phyloP scores from a whole-genome alignment of 169 alveolate species.

The Cryptosporidium ryanae region DNA sequence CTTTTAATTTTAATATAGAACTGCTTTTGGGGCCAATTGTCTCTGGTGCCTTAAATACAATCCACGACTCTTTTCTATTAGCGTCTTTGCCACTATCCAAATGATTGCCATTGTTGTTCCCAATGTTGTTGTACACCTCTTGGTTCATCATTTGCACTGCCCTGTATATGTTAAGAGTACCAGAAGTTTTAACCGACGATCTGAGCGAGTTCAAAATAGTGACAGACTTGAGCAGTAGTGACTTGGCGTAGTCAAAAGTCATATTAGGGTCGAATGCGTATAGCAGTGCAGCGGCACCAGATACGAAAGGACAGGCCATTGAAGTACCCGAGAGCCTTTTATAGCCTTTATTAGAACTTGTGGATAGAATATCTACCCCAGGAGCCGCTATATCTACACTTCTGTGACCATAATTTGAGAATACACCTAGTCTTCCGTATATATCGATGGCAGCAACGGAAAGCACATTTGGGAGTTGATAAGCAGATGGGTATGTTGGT shows the following conservation, averaged over 20 bases:
- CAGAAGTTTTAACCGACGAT: constrained; percentile 58
- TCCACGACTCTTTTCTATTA: constrained; percentile 24
- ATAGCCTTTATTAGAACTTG: constrained; percentile 75
- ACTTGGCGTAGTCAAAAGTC: constrained; percentile 62
- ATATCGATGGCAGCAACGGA: constrained; percentile 79
- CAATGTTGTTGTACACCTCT: constrained; percentile 13
- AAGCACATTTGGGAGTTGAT: constrained; percentile 58
- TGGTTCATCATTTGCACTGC: constrained; percentile 69
- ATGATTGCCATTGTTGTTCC: not conserved
- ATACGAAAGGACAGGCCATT: constrained; percentile 82
- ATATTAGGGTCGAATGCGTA: constrained; percentile 59
- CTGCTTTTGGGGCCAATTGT: constrained; percentile 53
- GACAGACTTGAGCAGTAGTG: constrained; percentile 39
- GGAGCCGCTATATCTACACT: constrained; percentile 82
- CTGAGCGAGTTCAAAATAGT: constrained; percentile 28
- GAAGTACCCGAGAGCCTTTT: constrained; percentile 78
- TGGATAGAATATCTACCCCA: constrained; percentile 79
- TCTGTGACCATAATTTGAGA: constrained; percentile 79
- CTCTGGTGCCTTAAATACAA: constrained; percentile 37
- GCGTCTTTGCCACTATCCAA: not conserved
- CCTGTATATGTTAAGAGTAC: constrained; percentile 47
- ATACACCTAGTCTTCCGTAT: constrained; percentile 77
- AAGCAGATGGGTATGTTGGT: constrained; percentile 77
- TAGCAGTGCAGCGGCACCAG: constrained; percentile 77
- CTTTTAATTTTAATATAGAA: constrained; percentile 26